phyloP scores from a whole-genome alignment of 2,329 filamentous ascomycete species.

The Rhynchosporium agropyri region DNA sequence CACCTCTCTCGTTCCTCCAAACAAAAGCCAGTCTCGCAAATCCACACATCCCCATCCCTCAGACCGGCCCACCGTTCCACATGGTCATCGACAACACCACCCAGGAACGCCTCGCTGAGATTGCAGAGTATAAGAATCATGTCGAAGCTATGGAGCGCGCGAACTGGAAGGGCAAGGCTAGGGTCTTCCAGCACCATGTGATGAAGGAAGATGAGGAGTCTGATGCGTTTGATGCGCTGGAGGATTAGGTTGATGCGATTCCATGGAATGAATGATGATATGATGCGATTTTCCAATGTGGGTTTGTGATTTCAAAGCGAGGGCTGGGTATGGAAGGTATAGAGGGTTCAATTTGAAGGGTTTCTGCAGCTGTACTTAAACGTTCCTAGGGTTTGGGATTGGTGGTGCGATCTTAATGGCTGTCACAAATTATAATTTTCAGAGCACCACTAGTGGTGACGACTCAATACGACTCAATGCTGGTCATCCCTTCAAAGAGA shows the following conservation, averaged over 20 bases:
- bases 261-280: neutral
- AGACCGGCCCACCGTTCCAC: neutral
- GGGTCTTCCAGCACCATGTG: neutral
- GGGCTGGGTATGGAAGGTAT: no score
- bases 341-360: no score
- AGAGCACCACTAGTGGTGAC: no score
- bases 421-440: no score
- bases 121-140: neutral
- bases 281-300: neutral
- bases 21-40: constrained; percentile 4
- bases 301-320: no score
- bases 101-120: constrained; percentile 1
- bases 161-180: neutral
- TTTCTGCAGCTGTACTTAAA: no score
- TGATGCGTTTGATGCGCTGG: neutral
- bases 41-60: neutral
- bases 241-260: neutral
- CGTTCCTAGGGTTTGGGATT: no score
- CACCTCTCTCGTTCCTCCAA: neutral
- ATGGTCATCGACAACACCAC: neutral
- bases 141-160: neutral
- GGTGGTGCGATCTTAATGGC: no score
- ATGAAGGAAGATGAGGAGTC: neutral
- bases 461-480: no score
- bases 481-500: no score